Evolutionary conservation across 208 protist genomes (phyloP).

Genomic region (Trypanosoma cruzi): DNA sequence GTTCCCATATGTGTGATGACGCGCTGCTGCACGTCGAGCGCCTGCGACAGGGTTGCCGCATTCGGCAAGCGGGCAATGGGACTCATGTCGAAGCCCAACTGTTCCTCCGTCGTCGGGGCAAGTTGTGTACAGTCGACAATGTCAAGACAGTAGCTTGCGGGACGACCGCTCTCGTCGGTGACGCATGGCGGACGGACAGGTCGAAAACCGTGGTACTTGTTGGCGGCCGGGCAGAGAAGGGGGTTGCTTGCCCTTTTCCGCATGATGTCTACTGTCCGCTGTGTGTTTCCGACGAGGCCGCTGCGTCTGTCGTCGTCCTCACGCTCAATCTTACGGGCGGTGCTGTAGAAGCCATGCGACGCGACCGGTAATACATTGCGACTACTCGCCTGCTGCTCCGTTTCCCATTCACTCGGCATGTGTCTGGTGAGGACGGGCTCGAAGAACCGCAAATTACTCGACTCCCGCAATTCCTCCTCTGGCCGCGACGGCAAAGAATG

Average conservation of each 20-base stretch:
- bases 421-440: constrained; percentile 16
- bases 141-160: constrained; percentile 72
- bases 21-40: constrained; percentile 59
- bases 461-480: not conserved
- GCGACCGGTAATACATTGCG: constrained; percentile 50
- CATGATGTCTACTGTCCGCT: constrained; percentile 80
- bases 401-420: constrained; percentile 58
- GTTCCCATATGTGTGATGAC: constrained; percentile 74
- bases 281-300: constrained; percentile 58
- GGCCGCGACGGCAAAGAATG: not conserved
- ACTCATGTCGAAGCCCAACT: constrained; percentile 47
- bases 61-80: constrained; percentile 53
- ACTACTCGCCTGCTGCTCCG: constrained; percentile 48
- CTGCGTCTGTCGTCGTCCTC: constrained; percentile 70
- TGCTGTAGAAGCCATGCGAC: constrained; percentile 66
- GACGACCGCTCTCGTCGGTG: constrained; percentile 44
- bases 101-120: constrained; percentile 61
- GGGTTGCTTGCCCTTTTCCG: constrained; percentile 62
- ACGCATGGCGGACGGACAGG: constrained; percentile 25
- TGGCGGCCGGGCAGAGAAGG: constrained; percentile 35
- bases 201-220: constrained; percentile 35
- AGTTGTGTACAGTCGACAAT: constrained; percentile 78
- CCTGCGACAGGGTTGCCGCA: constrained; percentile 38
- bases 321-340: constrained; percentile 67
- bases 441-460: not conserved